These are phyloP conservation scores for Cyamopsis tetragonoloba DNA, from an alignment of 306 rosid species.

Conservation along the genomic window DNA sequence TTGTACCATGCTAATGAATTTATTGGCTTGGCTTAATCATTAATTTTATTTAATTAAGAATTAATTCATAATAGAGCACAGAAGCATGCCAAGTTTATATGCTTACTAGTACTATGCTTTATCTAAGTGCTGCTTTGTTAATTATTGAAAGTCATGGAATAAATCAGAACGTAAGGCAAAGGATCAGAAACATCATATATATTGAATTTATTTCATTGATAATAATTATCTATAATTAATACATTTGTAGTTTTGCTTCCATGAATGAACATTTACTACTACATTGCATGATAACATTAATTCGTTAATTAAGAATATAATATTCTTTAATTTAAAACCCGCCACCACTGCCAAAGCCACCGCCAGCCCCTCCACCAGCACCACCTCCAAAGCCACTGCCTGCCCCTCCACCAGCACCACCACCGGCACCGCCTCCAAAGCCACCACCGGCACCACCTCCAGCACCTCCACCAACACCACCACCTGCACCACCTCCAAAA, in stretches of 20 bases:
- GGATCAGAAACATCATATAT: neutral
- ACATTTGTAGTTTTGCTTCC: neutral
- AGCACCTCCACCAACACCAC: neutral
- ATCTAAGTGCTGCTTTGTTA: neutral
- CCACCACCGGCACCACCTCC: neutral
- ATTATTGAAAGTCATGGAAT: too few relatives aligned
- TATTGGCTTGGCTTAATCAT: too few relatives aligned
- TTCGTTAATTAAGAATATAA: neutral
- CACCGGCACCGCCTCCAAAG: constrained; percentile 17
- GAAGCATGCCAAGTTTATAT: neutral
- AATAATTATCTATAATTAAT: neutral
- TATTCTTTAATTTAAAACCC: constrained; percentile 26
- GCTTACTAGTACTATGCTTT: too few relatives aligned
- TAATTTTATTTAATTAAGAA: neutral
- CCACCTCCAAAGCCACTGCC: neutral
- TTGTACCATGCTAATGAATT: too few relatives aligned
- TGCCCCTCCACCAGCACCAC: constrained; percentile 24
- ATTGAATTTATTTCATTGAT: neutral
- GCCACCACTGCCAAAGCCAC: constrained; percentile 33
- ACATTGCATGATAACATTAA: neutral
- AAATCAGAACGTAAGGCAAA: neutral
- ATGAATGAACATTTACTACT: neutral
- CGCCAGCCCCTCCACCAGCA: constrained; percentile 25
- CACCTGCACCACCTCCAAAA: constrained; percentile 18
- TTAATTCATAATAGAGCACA: neutral